Conservation (phyloP, 768 basidiomycete genomes). For the Pleurotus eryngii region DNA sequence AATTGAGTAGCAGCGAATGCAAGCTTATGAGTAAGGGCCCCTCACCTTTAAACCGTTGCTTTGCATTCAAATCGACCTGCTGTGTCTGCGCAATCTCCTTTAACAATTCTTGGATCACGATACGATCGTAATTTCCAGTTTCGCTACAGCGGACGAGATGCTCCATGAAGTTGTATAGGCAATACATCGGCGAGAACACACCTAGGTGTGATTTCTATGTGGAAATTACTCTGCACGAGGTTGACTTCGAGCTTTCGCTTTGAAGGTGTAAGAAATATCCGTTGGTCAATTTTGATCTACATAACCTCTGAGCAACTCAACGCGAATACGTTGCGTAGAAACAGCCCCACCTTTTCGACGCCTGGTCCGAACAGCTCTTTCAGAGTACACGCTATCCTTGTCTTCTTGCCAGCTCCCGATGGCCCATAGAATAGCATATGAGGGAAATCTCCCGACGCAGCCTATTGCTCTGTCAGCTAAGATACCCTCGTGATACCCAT, state of each 20-base stretch:
- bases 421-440: slow-evolving; percentile 98
- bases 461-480: slow-evolving; percentile 36
- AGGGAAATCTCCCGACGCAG: slow-evolving; percentile 90
- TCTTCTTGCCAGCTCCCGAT: slow-evolving; percentile 97
- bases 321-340: not conserved
- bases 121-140: slow-evolving; percentile 91
- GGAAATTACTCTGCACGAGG: slow-evolving; percentile 95
- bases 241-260: slow-evolving; percentile 95
- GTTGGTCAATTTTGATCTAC: slow-evolving; percentile 96
- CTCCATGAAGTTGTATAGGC: not conserved
- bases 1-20: not conserved
- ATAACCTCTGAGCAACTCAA: not conserved
- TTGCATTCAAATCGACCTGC: slow-evolving; percentile 93
- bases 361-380: slow-evolving; percentile 87
- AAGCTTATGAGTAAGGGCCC: not conserved
- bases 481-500: not conserved
- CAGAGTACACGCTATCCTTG: slow-evolving; percentile 86
- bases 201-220: slow-evolving; percentile 98
- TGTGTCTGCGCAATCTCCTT: slow-evolving; percentile 99
- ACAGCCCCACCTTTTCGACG: slow-evolving; percentile 75
- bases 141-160: slow-evolving; percentile 51
- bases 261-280: slow-evolving; percentile 91
- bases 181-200: slow-evolving; percentile 26
- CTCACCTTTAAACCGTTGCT: slow-evolving; percentile 93
- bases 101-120: slow-evolving; percentile 93